A percentile compares a stretch with the other conserved stretches of the same genome.
Conservation (phyloP, 2,329 filamentous ascomycete genomes). For the Colletotrichum tofieldiae region DNA sequence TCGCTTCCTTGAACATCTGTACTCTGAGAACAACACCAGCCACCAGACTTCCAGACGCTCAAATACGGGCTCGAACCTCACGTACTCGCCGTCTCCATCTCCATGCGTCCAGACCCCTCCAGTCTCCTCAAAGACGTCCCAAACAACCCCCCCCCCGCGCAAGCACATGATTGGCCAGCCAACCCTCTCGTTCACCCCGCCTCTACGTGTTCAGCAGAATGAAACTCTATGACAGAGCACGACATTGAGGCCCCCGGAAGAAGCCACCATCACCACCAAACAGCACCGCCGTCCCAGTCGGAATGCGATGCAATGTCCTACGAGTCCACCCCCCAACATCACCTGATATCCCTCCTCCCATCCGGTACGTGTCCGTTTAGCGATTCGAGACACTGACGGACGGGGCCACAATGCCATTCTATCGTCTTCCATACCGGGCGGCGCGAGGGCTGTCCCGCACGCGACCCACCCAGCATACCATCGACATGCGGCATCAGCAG, state of each 20-base stretch:
- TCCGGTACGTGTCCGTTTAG: background rate
- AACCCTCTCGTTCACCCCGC: background rate
- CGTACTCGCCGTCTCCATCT: conserved; percentile 14
- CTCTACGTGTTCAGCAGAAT: conserved; percentile 10
- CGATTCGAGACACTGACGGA: background rate
- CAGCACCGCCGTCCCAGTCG: conserved; percentile 6
- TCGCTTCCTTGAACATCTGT: background rate
- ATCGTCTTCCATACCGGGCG: background rate
- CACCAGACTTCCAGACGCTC: background rate
- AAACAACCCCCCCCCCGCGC: background rate
- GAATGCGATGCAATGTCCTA: conserved; percentile 25
- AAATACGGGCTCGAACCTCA: conserved; percentile 10
- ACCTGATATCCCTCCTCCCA: conserved; percentile 1
- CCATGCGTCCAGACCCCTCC: conserved; percentile 4
- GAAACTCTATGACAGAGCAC: conserved; percentile 11
- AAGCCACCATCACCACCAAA: background rate
- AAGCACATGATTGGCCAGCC: conserved; percentile 19
- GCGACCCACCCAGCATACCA: background rate
- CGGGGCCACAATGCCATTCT: conserved; percentile 2
- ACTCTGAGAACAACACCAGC: background rate
- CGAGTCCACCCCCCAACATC: conserved; percentile 11
- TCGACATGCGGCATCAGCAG: background rate
- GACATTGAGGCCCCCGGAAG: background rate
- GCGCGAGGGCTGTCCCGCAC: background rate
- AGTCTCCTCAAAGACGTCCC: background rate